Evolutionary conservation across 164 flowering plant species (phyloP).

Genomic region (Macadamia tetraphylla): DNA sequence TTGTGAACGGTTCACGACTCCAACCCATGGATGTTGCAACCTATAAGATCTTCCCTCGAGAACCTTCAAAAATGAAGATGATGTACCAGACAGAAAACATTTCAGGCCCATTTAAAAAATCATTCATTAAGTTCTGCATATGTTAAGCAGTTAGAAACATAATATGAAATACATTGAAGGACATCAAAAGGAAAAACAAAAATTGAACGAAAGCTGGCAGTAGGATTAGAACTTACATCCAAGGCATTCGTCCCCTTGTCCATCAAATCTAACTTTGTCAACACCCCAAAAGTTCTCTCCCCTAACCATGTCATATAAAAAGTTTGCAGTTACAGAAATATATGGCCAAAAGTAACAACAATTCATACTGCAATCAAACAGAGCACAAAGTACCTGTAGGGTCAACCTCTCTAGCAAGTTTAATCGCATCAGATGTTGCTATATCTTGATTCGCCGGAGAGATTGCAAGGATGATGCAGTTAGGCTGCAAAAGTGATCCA

Average conservation of each 20-base stretch:
- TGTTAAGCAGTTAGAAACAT: neutral
- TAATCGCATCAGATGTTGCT: constrained; percentile 92
- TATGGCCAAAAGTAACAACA: neutral
- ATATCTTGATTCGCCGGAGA: constrained; percentile 96
- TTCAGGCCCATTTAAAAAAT: neutral
- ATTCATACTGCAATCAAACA: neutral
- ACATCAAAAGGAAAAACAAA: too few relatives aligned
- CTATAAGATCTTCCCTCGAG: constrained; percentile 77
- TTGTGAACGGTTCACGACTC: constrained; percentile 82
- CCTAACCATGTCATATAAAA: constrained; percentile 29
- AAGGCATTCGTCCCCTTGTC: constrained; percentile 87
- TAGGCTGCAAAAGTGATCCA: constrained; percentile 49
- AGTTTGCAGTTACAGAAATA: neutral
- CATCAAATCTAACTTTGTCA: constrained; percentile 88
- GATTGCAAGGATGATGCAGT: constrained; percentile 80
- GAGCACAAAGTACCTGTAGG: constrained; percentile 50
- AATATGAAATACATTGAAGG: too few relatives aligned
- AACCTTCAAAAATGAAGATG: constrained; percentile 35
- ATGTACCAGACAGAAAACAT: neutral
- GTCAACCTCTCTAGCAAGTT: constrained; percentile 86
- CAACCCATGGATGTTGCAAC: constrained; percentile 89
- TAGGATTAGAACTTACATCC: constrained; percentile 43
- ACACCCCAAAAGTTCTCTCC: constrained; percentile 83
- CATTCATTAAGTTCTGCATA: neutral
- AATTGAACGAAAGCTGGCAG: too few relatives aligned